Evolutionary conservation across 768 basidiomycete genomes (phyloP).

Genomic region (Xanthoconium stramineum): DNA sequence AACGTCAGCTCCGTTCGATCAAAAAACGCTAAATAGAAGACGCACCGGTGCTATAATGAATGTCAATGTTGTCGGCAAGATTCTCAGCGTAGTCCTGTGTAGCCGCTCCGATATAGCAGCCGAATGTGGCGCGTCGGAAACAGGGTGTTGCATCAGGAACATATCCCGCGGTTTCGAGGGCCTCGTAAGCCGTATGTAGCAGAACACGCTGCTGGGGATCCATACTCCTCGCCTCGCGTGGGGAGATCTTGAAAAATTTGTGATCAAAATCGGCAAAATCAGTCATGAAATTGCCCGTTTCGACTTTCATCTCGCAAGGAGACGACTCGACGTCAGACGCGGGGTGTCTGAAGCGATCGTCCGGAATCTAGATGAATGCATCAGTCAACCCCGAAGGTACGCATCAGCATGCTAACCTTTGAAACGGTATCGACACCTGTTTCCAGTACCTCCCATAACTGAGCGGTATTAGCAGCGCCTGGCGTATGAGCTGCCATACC

Average conservation of each 20-base stretch:
- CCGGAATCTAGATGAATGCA: conserved; percentile 49
- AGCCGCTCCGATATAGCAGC: conserved; percentile 65
- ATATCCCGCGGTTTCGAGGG: conserved; percentile 69
- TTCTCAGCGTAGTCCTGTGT: conserved; percentile 71
- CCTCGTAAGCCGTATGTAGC: conserved; percentile 63
- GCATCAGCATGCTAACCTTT: conserved; percentile 40
- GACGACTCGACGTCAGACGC: conserved; percentile 18
- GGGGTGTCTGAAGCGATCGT: conserved; percentile 50
- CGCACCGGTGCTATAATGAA: conserved; percentile 68
- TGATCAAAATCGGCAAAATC: conserved; percentile 62
- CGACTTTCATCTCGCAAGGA: conserved; percentile 46
- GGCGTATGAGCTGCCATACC: conserved; percentile 64
- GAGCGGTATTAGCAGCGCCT: conserved; percentile 43
- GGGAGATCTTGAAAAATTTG: conserved; percentile 68
- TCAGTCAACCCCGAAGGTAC: neutral
- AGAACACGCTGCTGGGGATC: conserved; percentile 74
- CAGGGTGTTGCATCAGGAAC: conserved; percentile 54
- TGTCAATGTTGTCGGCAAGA: conserved; percentile 56
- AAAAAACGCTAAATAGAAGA: conserved; percentile 3
- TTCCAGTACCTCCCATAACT: conserved; percentile 60
- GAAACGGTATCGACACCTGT: conserved; percentile 53
- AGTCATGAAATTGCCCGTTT: conserved; percentile 62
- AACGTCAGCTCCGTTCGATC: neutral
- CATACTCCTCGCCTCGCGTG: conserved; percentile 72
- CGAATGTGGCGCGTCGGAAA: conserved; percentile 53